Evolutionary conservation across 306 rosid genomes (phyloP), one percentile per base, ranked within the genome.

Genomic region (Rubus idaeus): DNA sequence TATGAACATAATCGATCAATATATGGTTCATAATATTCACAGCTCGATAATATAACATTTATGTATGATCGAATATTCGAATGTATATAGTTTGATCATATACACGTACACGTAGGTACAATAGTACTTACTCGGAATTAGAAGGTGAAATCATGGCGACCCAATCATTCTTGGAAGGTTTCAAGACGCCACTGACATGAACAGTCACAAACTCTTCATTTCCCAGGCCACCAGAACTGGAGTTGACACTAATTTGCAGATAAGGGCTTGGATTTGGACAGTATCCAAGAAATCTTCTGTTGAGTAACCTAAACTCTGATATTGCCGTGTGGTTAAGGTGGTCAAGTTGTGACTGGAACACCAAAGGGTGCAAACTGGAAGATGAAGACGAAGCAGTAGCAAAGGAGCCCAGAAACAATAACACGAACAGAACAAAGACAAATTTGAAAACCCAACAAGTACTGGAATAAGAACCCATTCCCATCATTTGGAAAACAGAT

Each of bases 91-190:
- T 30, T 30, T 30, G 8, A n/a, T n/a, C 3, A 57, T 9, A 23
- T 57, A 8, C 0, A 30, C 4, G 12, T 2, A 30, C 13, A 35
- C 8, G 46, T 42, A 42, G 5, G 4, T 49, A n/a, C n/a, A n/a
- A n/a, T n/a, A n/a, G n/a, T 72, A 60, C 89, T 76, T 91, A 94
- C 98, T 87, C 75, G 0, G 98, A 80, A 77, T 46, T 57, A 13
- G 96, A 84, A 53, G 97, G 98, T 10, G 98, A 89, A 47, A 94
- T 87, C 95, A 94, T 94, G 58, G 91, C 98, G 2, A 94, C 82
- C 98, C 98, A 94, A 68, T 90, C 89, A 10, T 7, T 17, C 0
- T 26, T 10, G 1, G 90, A 78, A 20, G 97, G 96, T 0, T 3
- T 37, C 2, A 83, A 69, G 73, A 90, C 91, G 4, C 97, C 96